Percentiles rank a stretch among this genome's conserved stretches.
Conservation (phyloP, 2,329 filamentous ascomycete species). For the Monosporascus sp. region DNA sequence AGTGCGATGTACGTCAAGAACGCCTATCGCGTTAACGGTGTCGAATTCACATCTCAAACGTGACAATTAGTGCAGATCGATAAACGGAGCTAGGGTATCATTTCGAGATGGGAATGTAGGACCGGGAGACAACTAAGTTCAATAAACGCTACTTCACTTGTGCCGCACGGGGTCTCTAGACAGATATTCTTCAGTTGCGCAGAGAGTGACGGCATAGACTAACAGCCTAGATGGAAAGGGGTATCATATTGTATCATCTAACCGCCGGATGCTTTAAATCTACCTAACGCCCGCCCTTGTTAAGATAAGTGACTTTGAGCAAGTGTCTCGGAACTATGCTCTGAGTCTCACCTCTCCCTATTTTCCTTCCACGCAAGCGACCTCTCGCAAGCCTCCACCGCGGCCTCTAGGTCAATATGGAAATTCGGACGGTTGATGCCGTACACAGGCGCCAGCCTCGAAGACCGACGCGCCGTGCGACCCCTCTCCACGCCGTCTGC, state of each 20-base stretch:
- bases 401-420: slow-evolving; percentile 40
- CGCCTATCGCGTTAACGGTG: too few species aligned
- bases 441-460: slow-evolving; percentile 25
- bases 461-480: background rate
- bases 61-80: too few species aligned
- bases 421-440: slow-evolving; percentile 44
- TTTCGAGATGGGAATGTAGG: too few species aligned
- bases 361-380: background rate
- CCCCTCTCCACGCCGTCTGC: background rate
- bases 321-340: background rate
- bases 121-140: too few species aligned
- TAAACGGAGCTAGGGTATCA: too few species aligned
- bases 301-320: background rate
- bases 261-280: background rate
- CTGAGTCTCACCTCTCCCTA: background rate
- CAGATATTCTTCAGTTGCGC: background rate
- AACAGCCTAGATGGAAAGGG: background rate
- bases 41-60: too few species aligned
- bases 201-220: background rate
- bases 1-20: too few species aligned
- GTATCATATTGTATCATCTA: background rate
- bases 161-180: background rate
- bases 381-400: slow-evolving; percentile 25
- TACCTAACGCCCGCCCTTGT: background rate
- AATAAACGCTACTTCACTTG: too few species aligned